Base-by-base conservation (phyloP, 768 basidiomycete genomes). In the Grammothele lineata region DNA sequence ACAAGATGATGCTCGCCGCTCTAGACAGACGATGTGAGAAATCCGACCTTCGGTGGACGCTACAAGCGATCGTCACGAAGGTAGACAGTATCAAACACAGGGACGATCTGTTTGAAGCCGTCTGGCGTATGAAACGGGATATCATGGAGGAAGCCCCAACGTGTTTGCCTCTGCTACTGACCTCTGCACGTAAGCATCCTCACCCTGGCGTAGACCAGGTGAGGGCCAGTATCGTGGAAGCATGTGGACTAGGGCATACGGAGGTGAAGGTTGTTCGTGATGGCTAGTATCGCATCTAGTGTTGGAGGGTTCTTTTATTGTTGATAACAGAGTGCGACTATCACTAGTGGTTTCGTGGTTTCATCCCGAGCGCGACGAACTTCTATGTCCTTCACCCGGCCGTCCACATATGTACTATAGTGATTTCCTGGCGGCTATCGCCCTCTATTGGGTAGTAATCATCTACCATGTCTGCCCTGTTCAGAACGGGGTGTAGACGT, bases 11-110 rank as follows among this genome's bases (percentile, higher is more conserved):
- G 86, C 74, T 90, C 3, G 54, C 63, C 11, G 68, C 76, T 34
- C 70, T 89, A 27, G 59, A 62, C 60, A 58, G 54, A 71, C 49
- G 57, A 66, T 48, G 42, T 50, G 63, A 50, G 54, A 57, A 62
- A 37, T 71, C 69, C 4, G 62, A 59, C 0, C 66, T 69, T 25
- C 68, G 64, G 2, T 81, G 80, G 61, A 84, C 84, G 0, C 47
- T 89, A 1, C 87, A 90, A 57, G 72, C 85, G 1, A 67, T 90
- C 48, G 76, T 89, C 54, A 88, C 87, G 35, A 88, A 87, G 63
- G 74, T 72, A 1, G 87, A 90, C 61, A 65, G 65, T 4, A 67
- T 85, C n/a, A n/a, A n/a, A 4, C 65, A n/a, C 4, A 24, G 8
- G 10, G n/a, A 4, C 17, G 56, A 69, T 21, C 62, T 74, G 3